phyloP scores from a whole-genome alignment of 2,329 filamentous ascomycete genomes.

The Scedosporium boydii region DNA sequence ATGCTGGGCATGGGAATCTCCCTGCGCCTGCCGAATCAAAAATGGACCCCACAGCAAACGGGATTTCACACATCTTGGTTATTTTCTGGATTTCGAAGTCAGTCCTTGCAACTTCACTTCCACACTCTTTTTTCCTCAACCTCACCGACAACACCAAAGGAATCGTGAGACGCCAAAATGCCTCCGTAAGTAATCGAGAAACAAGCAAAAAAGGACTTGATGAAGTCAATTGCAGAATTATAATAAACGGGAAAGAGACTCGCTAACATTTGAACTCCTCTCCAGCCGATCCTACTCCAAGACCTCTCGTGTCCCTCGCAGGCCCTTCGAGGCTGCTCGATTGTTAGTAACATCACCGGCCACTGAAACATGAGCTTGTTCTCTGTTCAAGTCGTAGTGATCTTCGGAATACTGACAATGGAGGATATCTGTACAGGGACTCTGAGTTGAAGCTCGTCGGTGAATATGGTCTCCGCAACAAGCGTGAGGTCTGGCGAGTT shows the following conservation, averaged over 20 bases:
- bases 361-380: conserved; percentile 93
- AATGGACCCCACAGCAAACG: not conserved
- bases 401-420: conserved; percentile 50
- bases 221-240: not conserved
- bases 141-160: conserved; percentile 13
- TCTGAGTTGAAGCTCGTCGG: conserved; percentile 99
- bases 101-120: conserved; percentile 7
- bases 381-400: conserved; percentile 92
- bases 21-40: not conserved
- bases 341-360: conserved; percentile 88
- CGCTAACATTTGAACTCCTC: conserved; percentile 11
- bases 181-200: conserved; percentile 25
- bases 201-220: not conserved
- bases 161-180: conserved; percentile 27
- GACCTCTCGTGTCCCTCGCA: conserved; percentile 98
- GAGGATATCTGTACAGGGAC: conserved; percentile 56
- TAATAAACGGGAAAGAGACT: not conserved
- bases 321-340: conserved; percentile 99
- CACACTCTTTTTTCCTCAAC: conserved; percentile 10
- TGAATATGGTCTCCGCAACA: conserved; percentile 99
- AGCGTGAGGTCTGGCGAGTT: conserved; percentile 99
- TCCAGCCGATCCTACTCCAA: conserved; percentile 65
- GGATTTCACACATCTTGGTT: conserved; percentile 5
- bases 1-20: not conserved
- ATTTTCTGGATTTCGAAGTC: conserved; percentile 9